Conservation (phyloP, 2,329 filamentous ascomycete genomes). For the Aspergillus sp. region DNA sequence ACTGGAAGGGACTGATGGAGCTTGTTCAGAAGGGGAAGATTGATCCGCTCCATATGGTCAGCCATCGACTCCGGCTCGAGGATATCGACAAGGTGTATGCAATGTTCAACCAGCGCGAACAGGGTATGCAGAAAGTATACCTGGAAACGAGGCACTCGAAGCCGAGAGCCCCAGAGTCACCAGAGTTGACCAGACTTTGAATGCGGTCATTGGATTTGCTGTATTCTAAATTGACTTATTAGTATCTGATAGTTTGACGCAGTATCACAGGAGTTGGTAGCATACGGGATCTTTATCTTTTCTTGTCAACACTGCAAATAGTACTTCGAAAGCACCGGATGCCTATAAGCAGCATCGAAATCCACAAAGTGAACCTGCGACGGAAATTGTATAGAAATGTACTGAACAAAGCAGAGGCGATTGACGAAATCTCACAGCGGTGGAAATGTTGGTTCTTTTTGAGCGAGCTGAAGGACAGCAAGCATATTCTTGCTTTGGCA, state of each 20-base stretch:
- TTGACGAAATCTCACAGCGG: too few species aligned
- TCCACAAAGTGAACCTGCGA: too few species aligned
- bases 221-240: background rate
- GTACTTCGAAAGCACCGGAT: too few species aligned
- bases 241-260: background rate
- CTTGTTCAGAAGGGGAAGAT: slow-evolving; percentile 67
- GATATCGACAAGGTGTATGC: slow-evolving; percentile 68
- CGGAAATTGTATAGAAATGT: too few species aligned
- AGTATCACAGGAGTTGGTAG: too few species aligned
- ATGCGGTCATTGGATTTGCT: background rate
- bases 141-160: slow-evolving; percentile 60
- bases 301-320: too few species aligned
- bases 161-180: slow-evolving; percentile 52
- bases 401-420: too few species aligned
- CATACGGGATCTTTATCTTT: too few species aligned
- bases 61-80: slow-evolving; percentile 73
- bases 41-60: slow-evolving; percentile 77
- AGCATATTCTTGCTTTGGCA: too few species aligned
- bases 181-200: slow-evolving; percentile 47
- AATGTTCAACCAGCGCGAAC: slow-evolving; percentile 55
- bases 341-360: too few species aligned
- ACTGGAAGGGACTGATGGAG: slow-evolving; percentile 76
- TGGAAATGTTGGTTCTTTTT: too few species aligned
- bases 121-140: slow-evolving; percentile 80
- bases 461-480: too few species aligned